Percentiles rank a stretch among this genome's conserved stretches.
These are phyloP conservation scores for Naganishia antarctica DNA, from an alignment of 768 basidiomycete species.

Conservation along the genomic window DNA sequence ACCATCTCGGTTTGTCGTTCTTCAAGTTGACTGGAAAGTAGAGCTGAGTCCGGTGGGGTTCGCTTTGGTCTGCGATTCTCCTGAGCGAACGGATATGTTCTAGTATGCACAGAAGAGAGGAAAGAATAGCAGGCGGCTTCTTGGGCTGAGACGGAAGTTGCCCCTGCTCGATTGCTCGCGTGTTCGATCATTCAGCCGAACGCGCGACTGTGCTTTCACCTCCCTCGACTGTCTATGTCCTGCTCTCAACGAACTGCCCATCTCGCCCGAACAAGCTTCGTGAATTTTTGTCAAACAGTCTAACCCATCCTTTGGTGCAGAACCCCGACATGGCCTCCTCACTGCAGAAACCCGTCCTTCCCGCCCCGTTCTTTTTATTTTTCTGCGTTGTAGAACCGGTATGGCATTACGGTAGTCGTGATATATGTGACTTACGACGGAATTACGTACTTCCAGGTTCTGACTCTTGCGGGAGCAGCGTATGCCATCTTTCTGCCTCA, in stretches of 20 bases:
- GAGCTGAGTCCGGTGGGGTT: no score
- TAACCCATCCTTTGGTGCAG: neutral
- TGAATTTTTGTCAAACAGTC: neutral
- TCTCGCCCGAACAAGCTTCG: no score
- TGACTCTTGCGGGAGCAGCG: slow-evolving; percentile 40
- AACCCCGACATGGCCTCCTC: neutral
- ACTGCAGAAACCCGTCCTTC: neutral
- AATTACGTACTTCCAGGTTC: slow-evolving; percentile 28
- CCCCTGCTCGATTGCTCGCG: neutral
- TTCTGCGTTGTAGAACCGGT: slow-evolving; percentile 18
- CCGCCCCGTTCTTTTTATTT: slow-evolving; percentile 6
- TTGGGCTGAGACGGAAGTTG: neutral
- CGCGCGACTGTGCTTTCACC: no score
- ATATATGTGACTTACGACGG: no score
- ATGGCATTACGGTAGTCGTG: no score
- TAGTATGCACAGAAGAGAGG: neutral
- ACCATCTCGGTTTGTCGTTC: slow-evolving; percentile 72
- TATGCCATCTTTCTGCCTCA: slow-evolving; percentile 41
- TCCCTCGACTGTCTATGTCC: no score
- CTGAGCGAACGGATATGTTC: no score
- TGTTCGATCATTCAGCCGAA: no score
- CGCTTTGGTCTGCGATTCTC: no score
- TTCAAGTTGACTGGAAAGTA: no score
- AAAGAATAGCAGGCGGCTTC: neutral
- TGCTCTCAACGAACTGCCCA: no score